Base-by-base conservation (phyloP, 495 filamentous ascomycete genomes). In the Bathelium albidoporum region DNA sequence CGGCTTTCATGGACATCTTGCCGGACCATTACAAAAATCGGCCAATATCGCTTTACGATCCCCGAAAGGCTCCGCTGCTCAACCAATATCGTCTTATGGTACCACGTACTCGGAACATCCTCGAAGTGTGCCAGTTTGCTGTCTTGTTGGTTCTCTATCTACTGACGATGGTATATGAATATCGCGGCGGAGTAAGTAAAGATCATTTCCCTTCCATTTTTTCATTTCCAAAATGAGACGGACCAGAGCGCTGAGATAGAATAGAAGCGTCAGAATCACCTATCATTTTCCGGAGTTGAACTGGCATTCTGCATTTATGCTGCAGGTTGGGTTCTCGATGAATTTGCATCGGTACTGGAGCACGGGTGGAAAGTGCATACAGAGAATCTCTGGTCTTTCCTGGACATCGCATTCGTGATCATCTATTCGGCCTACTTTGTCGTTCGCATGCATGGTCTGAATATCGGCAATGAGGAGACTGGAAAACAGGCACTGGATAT, bases 11-110 rank as follows among this genome's bases (percentile, higher is more conserved):
- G 58, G 85, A 89, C 69, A 83, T 90, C 32, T 77, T 90, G 59
- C 86, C 87, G 2, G 87, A 90, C 71, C 82, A 83, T 44, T 89
- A 89, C 73, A 90, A 90, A 71, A 80, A 83, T 70, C 82, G 82
- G 64, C 84, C 85, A 3, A 88, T 89, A 60, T 84, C 85, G 1
- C 71, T 90, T 3, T 90, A 89, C 68, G 79, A 87, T 63, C 87
- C 87, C 18, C 73, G 81, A 16, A 79, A 82, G 63, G 85, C 84
- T 7, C 82, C 83, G 4, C 69, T 88, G 11, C 77, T 90, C 11
- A 90, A 90, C 69, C 87, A 90, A 67, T 90, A 90, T 69, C 85
- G 87, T 0, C 75, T 90, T 2, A 82, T 87, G 58, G 87, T 89
- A 18, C 87, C 87, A 11, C 77, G 85, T 39, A 89, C 83, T 3